Conservation (phyloP, 306 rosid genomes). For the Cajanus cajan region DNA sequence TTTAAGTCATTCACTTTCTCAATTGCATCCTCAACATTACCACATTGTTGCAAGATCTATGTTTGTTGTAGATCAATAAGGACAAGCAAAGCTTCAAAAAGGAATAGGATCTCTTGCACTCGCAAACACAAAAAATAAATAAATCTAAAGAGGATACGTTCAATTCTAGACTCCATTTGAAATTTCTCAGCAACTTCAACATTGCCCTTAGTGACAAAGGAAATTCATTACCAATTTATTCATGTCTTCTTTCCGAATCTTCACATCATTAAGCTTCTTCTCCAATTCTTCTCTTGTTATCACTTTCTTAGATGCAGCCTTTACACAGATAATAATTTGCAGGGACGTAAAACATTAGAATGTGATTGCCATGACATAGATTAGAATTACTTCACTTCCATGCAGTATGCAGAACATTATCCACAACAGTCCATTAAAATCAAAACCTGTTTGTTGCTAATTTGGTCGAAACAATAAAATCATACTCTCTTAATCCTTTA, state of each 20-base stretch:
- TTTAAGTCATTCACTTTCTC: constrained; percentile 94
- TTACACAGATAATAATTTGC: background rate
- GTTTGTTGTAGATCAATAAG: constrained; percentile 70
- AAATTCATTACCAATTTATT: constrained; percentile 95
- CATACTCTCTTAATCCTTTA: background rate
- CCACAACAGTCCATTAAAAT: constrained; percentile 9
- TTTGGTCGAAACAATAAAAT: background rate
- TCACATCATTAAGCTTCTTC: constrained; percentile 86
- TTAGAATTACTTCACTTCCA: background rate
- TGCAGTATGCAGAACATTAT: constrained; percentile 10
- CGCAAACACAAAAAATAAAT: background rate
- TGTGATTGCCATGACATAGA: background rate
- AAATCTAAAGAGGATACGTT: constrained; percentile 59
- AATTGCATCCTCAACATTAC: constrained; percentile 93
- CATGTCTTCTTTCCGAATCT: constrained; percentile 89
- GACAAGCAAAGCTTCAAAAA: constrained; percentile 31
- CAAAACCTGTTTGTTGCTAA: background rate
- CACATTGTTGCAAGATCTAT: constrained; percentile 91
- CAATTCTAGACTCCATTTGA: constrained; percentile 85
- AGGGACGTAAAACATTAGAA: constrained; percentile 18
- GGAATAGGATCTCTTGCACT: background rate
- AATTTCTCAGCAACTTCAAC: constrained; percentile 96
- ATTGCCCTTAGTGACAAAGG: constrained; percentile 84
- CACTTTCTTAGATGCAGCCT: constrained; percentile 83
- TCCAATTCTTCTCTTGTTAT: constrained; percentile 89